A percentile compares a stretch with the other conserved stretches of the same genome.
Evolutionary conservation across 495 filamentous ascomycete genomes (phyloP).

Genomic region (Podospora pseudopauciseta): DNA sequence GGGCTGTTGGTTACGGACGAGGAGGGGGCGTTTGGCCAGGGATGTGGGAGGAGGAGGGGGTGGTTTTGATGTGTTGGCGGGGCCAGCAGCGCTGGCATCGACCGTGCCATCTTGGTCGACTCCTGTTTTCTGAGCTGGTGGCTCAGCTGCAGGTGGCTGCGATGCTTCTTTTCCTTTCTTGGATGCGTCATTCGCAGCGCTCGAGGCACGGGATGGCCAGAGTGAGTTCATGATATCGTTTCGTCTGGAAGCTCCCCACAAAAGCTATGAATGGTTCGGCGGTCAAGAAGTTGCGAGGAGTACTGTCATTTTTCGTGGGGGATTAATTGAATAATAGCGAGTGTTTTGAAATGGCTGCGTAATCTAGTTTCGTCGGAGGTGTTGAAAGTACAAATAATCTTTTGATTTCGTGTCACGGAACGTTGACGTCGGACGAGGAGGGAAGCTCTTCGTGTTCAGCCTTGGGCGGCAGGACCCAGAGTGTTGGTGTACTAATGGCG

Average conservation of each 20-base stretch:
- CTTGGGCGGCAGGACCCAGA: background rate
- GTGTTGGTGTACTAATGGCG: background rate
- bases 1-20: constrained; percentile 17
- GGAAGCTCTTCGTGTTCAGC: background rate
- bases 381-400: background rate
- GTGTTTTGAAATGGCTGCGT: background rate
- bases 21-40: constrained; percentile 16
- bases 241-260: constrained; percentile 8
- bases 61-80: background rate
- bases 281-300: background rate
- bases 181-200: constrained; percentile 8
- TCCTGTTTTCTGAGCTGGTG: constrained; percentile 3
- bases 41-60: background rate
- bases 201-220: constrained; percentile 37
- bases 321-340: background rate
- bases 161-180: constrained; percentile 23
- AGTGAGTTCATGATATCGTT: constrained; percentile 41
- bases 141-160: constrained; percentile 8
- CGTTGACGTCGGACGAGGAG: background rate
- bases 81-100: background rate
- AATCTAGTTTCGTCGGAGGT: background rate
- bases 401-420: background rate
- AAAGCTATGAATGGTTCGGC: background rate
- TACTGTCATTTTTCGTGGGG: background rate
- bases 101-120: background rate